Evolutionary conservation across 2,329 filamentous ascomycete genomes (phyloP).

Genomic region (Paraconiothyrium sp.): DNA sequence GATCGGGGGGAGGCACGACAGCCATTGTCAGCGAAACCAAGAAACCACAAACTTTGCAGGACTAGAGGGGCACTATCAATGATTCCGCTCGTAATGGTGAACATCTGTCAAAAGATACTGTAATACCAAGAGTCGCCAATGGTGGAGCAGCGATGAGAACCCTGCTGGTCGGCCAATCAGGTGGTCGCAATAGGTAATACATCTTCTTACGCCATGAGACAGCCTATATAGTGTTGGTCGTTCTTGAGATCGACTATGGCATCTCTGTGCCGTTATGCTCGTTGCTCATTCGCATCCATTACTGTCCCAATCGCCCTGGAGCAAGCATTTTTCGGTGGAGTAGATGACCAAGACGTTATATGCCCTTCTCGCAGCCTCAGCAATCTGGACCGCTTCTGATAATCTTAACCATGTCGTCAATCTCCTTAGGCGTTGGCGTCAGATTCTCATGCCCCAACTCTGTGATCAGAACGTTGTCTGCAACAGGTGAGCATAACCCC

Average conservation of each 20-base stretch:
- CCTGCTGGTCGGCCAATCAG: slow-evolving; percentile 8
- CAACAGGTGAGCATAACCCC: not conserved
- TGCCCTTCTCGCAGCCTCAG: too few relatives aligned
- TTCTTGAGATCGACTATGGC: not conserved
- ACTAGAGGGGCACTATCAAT: not conserved
- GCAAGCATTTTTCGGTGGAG: too few relatives aligned
- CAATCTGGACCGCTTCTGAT: slow-evolving; percentile 48
- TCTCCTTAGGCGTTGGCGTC: slow-evolving; percentile 79
- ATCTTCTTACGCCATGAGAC: too few relatives aligned
- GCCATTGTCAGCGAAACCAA: not conserved
- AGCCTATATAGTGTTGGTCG: not conserved
- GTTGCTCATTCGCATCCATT: too few relatives aligned
- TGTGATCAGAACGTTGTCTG: slow-evolving; percentile 84
- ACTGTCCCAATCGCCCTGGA: too few relatives aligned
- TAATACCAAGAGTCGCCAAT: not conserved
- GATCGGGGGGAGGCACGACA: not conserved
- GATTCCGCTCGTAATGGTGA: not conserved
- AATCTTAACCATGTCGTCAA: slow-evolving; percentile 72
- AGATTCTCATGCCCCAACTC: slow-evolving; percentile 82
- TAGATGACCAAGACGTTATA: too few relatives aligned
- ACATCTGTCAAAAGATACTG: not conserved
- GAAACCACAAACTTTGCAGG: not conserved
- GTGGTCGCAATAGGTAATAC: not conserved
- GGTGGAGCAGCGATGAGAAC: slow-evolving; percentile 1
- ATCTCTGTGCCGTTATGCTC: too few relatives aligned